Conservation (phyloP, 1,284 basidiomycete genomes). For the Vanrija humicola region DNA sequence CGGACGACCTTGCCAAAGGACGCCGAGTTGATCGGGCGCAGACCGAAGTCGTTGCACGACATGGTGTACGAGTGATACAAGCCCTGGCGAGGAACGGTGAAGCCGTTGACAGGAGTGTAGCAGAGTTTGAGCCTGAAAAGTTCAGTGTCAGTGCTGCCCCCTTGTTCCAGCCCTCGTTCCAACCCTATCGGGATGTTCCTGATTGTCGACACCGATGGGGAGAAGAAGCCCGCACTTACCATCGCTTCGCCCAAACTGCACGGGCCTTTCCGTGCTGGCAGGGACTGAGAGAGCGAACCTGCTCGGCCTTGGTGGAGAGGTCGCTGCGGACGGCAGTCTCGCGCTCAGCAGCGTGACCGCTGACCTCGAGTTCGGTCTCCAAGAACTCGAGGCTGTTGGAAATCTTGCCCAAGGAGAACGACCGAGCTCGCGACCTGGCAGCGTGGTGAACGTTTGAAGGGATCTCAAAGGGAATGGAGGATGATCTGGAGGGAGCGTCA, state of each 20-base stretch:
- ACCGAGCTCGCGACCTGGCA: conserved; percentile 13
- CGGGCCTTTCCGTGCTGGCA: conserved; percentile 38
- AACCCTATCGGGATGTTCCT: too few species aligned
- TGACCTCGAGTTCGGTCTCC: conserved; percentile 18
- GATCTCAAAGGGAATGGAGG: conserved; percentile 16
- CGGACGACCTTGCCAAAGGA: conserved; percentile 90
- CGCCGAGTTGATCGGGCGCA: conserved; percentile 79
- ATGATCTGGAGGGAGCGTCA: conserved; percentile 8
- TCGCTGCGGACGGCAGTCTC: conserved; percentile 27
- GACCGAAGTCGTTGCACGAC: conserved; percentile 58
- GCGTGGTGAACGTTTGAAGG: conserved; percentile 5
- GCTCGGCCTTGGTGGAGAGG: conserved; percentile 18
- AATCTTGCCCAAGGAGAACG: conserved; percentile 19
- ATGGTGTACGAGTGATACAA: conserved; percentile 87
- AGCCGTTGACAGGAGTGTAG: conserved; percentile 28
- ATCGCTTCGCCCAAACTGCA: conserved; percentile 37
- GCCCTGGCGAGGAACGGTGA: conserved; percentile 67
- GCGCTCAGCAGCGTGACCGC: conserved; percentile 28
- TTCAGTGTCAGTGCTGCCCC: not conserved
- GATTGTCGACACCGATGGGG: too few species aligned
- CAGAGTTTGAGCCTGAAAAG: conserved; percentile 33
- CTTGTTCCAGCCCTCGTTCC: not conserved
- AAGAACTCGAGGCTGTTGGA: conserved; percentile 19
- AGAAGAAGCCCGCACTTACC: conserved; percentile 21
- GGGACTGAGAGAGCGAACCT: conserved; percentile 16